Evolutionary conservation across 73 alveolate species (phyloP), one percentile per base, ranked within the genome.

Genomic region (Paramecium biaurelia): DNA sequence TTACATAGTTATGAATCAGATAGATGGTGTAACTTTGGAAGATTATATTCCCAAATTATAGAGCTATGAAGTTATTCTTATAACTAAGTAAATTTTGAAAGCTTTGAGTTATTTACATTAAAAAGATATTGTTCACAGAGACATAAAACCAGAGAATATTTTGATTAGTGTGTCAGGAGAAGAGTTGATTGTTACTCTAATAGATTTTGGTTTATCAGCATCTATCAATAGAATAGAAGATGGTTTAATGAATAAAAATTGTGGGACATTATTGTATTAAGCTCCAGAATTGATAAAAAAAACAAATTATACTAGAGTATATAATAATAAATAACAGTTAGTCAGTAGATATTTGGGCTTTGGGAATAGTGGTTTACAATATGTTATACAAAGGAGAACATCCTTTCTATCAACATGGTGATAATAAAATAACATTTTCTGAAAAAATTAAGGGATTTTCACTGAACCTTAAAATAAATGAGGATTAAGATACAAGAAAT

Each of bases 241-340:
- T 7, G 41, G 86, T 4, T 42, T 72, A 8, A 20, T 72, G 53
- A 30, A 67, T 86, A 94, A 92, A 42, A 92, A 94, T 86, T 94
- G 97, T 76, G 97, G 97, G 1, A 94, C 97, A 21, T 86, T 85
- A 56, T 45, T 94, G 45, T 94, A 92, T 72, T 84, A 89, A 95
- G 95, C 97, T 0, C 97, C 97, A 2, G 97, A 94, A 76, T 94
- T 92, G 79, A 94, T 94, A 0, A 93, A 92, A 92, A 94, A 92
- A 82, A 85, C 45, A 47, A 63, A 58, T 43, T 94, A 94, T 58
- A 72, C 56, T n/a, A 72, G 86, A 37, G 86, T 72, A 72, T 35
- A 35, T 34, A 38, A 35, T 12, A 30, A 26, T 32, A 26, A 5
- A 30, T 63, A 63, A 20, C 8, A 7, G 1, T 67, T 21, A 72